Conservation (phyloP, 345 rosid species). For the Eucalyptus viminalis region DNA sequence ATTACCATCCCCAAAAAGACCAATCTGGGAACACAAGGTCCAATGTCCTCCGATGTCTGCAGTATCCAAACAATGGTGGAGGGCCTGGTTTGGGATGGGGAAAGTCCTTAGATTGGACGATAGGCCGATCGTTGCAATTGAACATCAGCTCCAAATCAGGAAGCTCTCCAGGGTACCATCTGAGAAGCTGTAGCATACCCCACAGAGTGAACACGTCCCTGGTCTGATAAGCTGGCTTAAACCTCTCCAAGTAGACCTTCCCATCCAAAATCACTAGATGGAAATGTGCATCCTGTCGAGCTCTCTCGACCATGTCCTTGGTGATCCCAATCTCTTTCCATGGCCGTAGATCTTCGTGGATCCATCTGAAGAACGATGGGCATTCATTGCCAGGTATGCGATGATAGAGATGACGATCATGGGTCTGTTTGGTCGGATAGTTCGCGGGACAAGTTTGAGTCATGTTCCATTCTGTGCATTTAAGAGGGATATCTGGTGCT, state of each 20-base stretch:
- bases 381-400: constrained; percentile 7
- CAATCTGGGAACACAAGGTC: constrained; percentile 86
- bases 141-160: constrained; percentile 80
- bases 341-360: constrained; percentile 63
- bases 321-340: constrained; percentile 54
- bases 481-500: not conserved
- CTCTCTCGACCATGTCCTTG: constrained; percentile 38
- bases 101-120: constrained; percentile 15
- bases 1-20: constrained; percentile 89
- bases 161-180: constrained; percentile 52
- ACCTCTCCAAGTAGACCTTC: constrained; percentile 45
- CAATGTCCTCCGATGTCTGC: constrained; percentile 26
- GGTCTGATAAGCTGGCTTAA: constrained; percentile 24
- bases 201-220: constrained; percentile 48
- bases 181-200: constrained; percentile 69
- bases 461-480: not conserved
- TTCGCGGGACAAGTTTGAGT: constrained; percentile 2
- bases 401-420: not conserved
- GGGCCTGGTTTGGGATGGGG: constrained; percentile 14
- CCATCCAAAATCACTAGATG: constrained; percentile 44
- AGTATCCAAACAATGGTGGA: constrained; percentile 56
- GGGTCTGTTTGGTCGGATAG: not conserved
- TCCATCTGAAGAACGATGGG: constrained; percentile 68
- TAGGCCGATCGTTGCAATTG: constrained; percentile 41
- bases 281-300: constrained; percentile 38